Evolutionary conservation across 441 rosid species (phyloP).

Genomic region (Populus hybrid): DNA sequence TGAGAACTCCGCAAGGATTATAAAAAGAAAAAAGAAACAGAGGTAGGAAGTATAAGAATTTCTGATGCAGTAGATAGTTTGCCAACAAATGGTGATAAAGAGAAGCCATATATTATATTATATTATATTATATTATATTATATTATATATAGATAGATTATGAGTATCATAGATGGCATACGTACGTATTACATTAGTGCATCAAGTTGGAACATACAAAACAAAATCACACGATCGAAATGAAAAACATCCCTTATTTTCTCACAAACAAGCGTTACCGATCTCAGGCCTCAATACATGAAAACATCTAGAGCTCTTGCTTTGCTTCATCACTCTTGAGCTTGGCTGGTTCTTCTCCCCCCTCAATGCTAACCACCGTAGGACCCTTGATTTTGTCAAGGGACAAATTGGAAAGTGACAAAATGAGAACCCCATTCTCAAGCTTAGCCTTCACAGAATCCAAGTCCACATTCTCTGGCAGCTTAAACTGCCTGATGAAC

Average conservation of each 20-base stretch:
- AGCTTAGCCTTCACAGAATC: slow-evolving; percentile 61
- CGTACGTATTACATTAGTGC: background rate
- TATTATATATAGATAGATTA: background rate
- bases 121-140: too few species aligned
- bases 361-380: slow-evolving; percentile 48
- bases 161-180: background rate
- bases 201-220: background rate
- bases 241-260: slow-evolving; percentile 2
- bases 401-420: slow-evolving; percentile 52
- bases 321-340: slow-evolving; percentile 27
- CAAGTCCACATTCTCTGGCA: slow-evolving; percentile 70
- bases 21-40: too few species aligned
- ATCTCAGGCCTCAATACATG: background rate
- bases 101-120: background rate
- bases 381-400: slow-evolving; percentile 59
- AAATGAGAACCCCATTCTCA: slow-evolving; percentile 62
- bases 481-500: slow-evolving; percentile 72
- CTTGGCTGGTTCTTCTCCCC: slow-evolving; percentile 31
- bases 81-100: too few species aligned
- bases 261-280: background rate
- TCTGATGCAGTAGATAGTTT: too few species aligned
- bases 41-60: too few species aligned
- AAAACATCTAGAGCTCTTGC: slow-evolving; percentile 39
- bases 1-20: too few species aligned
- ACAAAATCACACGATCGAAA: background rate